Base-by-base conservation (phyloP, 2,329 filamentous ascomycete genomes). In the Lecanicillium sp. region DNA sequence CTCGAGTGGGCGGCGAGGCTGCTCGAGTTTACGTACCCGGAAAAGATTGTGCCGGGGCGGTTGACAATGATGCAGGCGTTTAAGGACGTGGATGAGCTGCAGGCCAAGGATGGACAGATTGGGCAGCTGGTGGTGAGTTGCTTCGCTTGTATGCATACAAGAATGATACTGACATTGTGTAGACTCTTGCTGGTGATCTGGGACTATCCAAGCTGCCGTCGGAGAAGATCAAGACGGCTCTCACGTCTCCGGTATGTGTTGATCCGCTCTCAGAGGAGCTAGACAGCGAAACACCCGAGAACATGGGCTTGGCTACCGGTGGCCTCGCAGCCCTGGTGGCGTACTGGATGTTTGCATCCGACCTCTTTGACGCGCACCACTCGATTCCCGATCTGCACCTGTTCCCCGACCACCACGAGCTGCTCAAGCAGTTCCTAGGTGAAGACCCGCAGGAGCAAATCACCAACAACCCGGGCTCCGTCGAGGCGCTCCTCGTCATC, bases 11-110 rank as follows among this genome's bases (percentile, higher is more conserved):
- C 78, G 3, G 63, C 73, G 12, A 65, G 85, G 36, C 58, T 88
- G 40, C 68, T 84, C 45, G 85, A 90, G 58, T 79, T 73, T 43
- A 77, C 80, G 46, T 68, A 77, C 37, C 84, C 84, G 0, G 70
- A 76, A 40, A 77, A 71, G 50, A 68, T 78, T 17, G 69, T 88
- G 6, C 72, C 77, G 0, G 72, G 75, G 3, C 75, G 72, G 42
- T 67, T 66, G 47, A 85, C 79, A 2, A 68, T 78, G 48, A 71
- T 76, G 34, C 72, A 79, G 46, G 70, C 72, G 4, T 89, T 84
- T 49, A 75, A 77, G 32, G 69, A 81, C 30, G 72, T 84, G 12
- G 69, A 79, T 29, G 62, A 70, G 29, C 60, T 87, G 22, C 70
- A 77, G 42, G 72, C 72, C 13, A 69, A 76, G 42, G 77, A 85